These are phyloP conservation scores for Pseudogymnoascus sp. DNA, from an alignment of 2,329 filamentous ascomycete species.

Conservation along the genomic window DNA sequence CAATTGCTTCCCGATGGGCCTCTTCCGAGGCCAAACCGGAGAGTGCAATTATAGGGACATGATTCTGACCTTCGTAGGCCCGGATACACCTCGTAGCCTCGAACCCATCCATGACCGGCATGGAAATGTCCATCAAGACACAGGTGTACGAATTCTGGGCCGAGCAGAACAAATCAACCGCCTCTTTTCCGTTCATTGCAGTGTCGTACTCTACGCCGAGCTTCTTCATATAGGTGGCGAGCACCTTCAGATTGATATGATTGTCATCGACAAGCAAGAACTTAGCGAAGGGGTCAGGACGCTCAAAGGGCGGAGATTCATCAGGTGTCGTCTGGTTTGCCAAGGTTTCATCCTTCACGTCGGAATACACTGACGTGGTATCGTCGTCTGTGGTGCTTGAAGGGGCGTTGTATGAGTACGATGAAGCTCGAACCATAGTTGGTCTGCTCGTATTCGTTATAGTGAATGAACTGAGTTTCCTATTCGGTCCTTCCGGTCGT, in stretches of 20 bases:
- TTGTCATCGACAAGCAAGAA: conserved; percentile 37
- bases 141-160: conserved; percentile 15
- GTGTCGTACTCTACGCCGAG: conserved; percentile 29
- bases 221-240: conserved; percentile 28
- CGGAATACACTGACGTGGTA: background rate
- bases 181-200: conserved; percentile 40
- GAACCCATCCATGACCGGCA: conserved; percentile 47
- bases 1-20: conserved; percentile 42
- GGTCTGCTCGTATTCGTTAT: background rate
- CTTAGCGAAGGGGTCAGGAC: background rate
- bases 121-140: conserved; percentile 40
- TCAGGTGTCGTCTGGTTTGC: background rate
- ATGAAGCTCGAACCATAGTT: background rate
- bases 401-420: background rate
- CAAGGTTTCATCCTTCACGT: background rate
- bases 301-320: background rate
- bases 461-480: background rate
- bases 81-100: conserved; percentile 41
- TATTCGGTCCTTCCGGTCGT: background rate
- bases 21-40: conserved; percentile 44
- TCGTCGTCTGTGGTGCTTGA: background rate
- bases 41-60: conserved; percentile 43
- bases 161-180: conserved; percentile 28
- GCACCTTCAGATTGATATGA: conserved; percentile 33
- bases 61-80: conserved; percentile 36